Percentiles rank a stretch among this genome's conserved stretches.
Conservation (phyloP, 352 stramenopile genomes). For the Albugo laibachii region DNA sequence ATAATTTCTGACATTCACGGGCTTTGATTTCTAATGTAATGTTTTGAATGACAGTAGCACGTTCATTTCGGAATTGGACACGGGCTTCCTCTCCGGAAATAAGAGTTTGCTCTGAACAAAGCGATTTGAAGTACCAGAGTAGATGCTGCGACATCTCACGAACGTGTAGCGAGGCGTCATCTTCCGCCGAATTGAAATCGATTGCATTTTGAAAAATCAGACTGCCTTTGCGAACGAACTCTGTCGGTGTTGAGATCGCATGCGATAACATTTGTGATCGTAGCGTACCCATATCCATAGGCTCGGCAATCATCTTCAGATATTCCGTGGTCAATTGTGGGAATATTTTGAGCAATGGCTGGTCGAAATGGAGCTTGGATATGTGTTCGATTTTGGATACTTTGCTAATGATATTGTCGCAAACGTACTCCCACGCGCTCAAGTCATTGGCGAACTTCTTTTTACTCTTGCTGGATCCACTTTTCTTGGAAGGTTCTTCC, state of each 20-base stretch:
- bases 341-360: slow-evolving; percentile 51
- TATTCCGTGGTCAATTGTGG: slow-evolving; percentile 52
- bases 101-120: slow-evolving; percentile 36
- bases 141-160: slow-evolving; percentile 66
- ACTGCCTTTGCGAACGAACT: slow-evolving; percentile 52
- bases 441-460: slow-evolving; percentile 14
- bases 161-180: slow-evolving; percentile 45
- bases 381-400: slow-evolving; percentile 65
- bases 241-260: slow-evolving; percentile 13
- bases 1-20: slow-evolving; percentile 59
- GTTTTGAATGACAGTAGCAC: slow-evolving; percentile 22
- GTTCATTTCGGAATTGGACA: slow-evolving; percentile 13
- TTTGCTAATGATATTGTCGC: slow-evolving; percentile 46
- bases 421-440: slow-evolving; percentile 41
- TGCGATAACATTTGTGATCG: slow-evolving; percentile 40
- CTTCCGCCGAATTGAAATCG: slow-evolving; percentile 55
- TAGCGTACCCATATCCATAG: slow-evolving; percentile 66
- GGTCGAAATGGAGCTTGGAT: slow-evolving; percentile 57
- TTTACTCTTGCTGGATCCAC: too few species aligned
- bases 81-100: slow-evolving; percentile 3
- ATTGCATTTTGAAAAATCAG: slow-evolving; percentile 72
- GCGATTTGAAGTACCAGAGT: slow-evolving; percentile 70
- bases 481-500: too few species aligned
- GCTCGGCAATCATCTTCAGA: slow-evolving; percentile 33
- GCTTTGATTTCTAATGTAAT: slow-evolving; percentile 57